A percentile compares a stretch with the other conserved stretches of the same genome.
Evolutionary conservation across 2,329 filamentous ascomycete species (phyloP).

Genomic region (Alternaria ethzedia): DNA sequence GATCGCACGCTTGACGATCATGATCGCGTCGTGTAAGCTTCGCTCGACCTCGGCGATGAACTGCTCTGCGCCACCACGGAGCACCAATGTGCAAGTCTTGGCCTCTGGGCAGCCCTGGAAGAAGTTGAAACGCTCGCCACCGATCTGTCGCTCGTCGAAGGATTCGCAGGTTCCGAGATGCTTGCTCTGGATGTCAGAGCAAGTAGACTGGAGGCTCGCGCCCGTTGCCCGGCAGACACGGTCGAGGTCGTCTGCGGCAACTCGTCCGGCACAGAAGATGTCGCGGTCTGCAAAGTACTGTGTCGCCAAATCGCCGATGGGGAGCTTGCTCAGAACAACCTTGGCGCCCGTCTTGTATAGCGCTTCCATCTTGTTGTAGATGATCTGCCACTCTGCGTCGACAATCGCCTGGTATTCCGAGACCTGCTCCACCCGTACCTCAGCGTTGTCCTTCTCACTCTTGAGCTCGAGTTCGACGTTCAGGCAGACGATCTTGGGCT

Average conservation of each 20-base stretch:
- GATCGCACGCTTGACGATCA: slow-evolving; percentile 99
- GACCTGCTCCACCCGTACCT: slow-evolving; percentile 96
- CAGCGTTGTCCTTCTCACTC: slow-evolving; percentile 98
- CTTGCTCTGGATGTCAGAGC: slow-evolving; percentile 87
- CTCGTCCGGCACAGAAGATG: slow-evolving; percentile 96
- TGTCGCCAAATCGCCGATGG: slow-evolving; percentile 95
- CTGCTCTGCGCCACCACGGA: slow-evolving; percentile 95
- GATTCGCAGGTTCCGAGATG: slow-evolving; percentile 88
- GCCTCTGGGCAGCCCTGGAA: slow-evolving; percentile 95
- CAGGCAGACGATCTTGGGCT: slow-evolving; percentile 95
- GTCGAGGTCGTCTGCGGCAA: slow-evolving; percentile 90
- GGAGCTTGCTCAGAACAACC: slow-evolving; percentile 95
- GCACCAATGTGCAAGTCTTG: slow-evolving; percentile 94
- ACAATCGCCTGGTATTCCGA: slow-evolving; percentile 99
- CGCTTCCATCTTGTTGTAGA: slow-evolving; percentile 98
- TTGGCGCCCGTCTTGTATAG: slow-evolving; percentile 93
- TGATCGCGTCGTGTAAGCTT: slow-evolving; percentile 97
- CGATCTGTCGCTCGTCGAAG: slow-evolving; percentile 97
- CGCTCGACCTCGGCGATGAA: slow-evolving; percentile 99
- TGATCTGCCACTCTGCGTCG: slow-evolving; percentile 99
- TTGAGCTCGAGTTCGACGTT: slow-evolving; percentile 99
- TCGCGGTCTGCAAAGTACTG: slow-evolving; percentile 98
- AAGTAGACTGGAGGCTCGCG: slow-evolving; percentile 90
- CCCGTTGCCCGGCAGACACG: slow-evolving; percentile 94
- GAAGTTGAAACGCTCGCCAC: slow-evolving; percentile 97